Conservation (phyloP, 371 early-diverging fungal genomes). For the Mucor indicus region DNA sequence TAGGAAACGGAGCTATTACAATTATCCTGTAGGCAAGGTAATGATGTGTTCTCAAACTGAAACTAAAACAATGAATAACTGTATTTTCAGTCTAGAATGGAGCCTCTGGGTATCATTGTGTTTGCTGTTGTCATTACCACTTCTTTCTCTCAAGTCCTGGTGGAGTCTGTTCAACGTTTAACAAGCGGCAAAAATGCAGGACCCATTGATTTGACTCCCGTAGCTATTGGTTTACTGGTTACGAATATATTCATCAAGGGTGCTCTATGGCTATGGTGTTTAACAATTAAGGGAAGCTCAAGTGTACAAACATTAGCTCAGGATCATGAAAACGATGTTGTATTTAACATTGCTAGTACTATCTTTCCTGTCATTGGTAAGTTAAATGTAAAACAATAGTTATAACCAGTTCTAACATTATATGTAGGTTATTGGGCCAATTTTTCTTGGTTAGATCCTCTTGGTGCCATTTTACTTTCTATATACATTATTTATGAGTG, state of each 20-base stretch:
- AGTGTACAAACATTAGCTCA: slow-evolving; percentile 59
- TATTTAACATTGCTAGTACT: slow-evolving; percentile 56
- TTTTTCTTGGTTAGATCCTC: slow-evolving; percentile 53
- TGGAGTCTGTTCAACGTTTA: slow-evolving; percentile 47
- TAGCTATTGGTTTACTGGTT: slow-evolving; percentile 36
- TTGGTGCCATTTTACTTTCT: slow-evolving; percentile 55
- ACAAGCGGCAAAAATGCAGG: slow-evolving; percentile 23
- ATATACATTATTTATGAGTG: slow-evolving; percentile 61
- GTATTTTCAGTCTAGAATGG: slow-evolving; percentile 46
- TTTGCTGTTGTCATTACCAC: slow-evolving; percentile 62
- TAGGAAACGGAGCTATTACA: slow-evolving; percentile 39
- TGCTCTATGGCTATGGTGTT: slow-evolving; percentile 56
- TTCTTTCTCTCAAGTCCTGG: slow-evolving; percentile 58
- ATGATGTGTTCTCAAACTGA: too few relatives aligned
- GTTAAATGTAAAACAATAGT: not conserved
- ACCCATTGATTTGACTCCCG: slow-evolving; percentile 40
- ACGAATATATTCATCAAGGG: slow-evolving; percentile 50
- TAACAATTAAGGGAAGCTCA: slow-evolving; percentile 54
- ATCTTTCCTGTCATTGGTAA: slow-evolving; percentile 52
- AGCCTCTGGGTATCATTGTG: slow-evolving; percentile 62
- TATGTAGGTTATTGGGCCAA: slow-evolving; percentile 1
- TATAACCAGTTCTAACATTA: not conserved
- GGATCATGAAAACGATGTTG: slow-evolving; percentile 65
- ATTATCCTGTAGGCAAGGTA: slow-evolving; percentile 45
- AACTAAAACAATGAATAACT: not conserved